Percentiles rank a stretch among this genome's conserved stretches.
phyloP scores from a whole-genome alignment of 768 basidiomycete species.

The Tricholoma saponaceum region DNA sequence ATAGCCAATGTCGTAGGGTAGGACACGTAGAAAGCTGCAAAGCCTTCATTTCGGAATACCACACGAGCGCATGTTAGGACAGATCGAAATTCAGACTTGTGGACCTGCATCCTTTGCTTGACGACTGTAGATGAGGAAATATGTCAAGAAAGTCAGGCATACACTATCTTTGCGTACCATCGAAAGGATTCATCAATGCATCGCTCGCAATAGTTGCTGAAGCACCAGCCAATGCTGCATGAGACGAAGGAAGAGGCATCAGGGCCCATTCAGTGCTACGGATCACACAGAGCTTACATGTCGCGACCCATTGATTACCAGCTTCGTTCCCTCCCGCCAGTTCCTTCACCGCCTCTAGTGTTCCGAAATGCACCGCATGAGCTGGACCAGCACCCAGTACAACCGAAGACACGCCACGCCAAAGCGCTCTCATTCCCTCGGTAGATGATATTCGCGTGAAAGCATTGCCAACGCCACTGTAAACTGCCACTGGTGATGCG shows the following conservation, averaged over 20 bases:
- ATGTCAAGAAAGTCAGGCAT: not conserved
- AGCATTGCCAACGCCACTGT: constrained; percentile 87
- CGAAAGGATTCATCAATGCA: constrained; percentile 99
- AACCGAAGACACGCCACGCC: constrained; percentile 95
- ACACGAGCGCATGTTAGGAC: constrained; percentile 82
- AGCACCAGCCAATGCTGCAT: constrained; percentile 84
- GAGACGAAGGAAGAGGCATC: constrained; percentile 1
- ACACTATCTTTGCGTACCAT: constrained; percentile 55
- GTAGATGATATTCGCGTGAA: constrained; percentile 91
- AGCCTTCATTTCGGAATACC: constrained; percentile 82
- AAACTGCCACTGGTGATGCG: constrained; percentile 78
- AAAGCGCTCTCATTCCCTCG: constrained; percentile 86
- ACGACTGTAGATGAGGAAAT: constrained; percentile 57
- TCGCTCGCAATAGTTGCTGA: constrained; percentile 93
- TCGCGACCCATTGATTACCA: constrained; percentile 82
- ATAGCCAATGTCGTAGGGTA: constrained; percentile 98
- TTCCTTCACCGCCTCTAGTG: constrained; percentile 93
- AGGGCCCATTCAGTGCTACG: not conserved
- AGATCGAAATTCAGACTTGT: constrained; percentile 87
- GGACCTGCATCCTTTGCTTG: constrained; percentile 99
- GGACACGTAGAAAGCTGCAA: constrained; percentile 93
- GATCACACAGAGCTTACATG: constrained; percentile 51
- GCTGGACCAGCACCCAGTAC: constrained; percentile 97
- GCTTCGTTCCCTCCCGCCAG: constrained; percentile 80
- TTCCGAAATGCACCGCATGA: constrained; percentile 97